These are phyloP conservation scores for Bruguiera gymnorhiza DNA, from an alignment of 345 rosid genomes.

Conservation along the genomic window DNA sequence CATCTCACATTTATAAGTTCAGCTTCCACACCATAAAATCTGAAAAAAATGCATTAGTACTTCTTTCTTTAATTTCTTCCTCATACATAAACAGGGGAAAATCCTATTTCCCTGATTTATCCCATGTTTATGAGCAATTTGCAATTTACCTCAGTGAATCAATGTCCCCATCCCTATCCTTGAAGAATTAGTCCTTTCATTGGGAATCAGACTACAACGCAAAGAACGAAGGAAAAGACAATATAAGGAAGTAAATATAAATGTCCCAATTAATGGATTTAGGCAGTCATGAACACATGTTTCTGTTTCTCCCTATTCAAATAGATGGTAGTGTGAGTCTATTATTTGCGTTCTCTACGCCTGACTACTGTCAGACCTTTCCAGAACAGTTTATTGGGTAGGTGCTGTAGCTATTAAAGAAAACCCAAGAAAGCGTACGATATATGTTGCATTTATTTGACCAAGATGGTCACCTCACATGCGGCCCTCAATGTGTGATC, in stretches of 20 bases:
- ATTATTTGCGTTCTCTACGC: slow-evolving; percentile 16
- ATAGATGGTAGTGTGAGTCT: not conserved
- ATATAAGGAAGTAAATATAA: not conserved
- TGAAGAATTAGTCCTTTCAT: not conserved
- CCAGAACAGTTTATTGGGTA: not conserved
- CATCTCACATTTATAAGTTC: no score
- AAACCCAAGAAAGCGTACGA: not conserved
- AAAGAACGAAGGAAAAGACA: slow-evolving; percentile 25
- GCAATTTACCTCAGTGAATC: not conserved
- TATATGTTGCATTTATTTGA: not conserved
- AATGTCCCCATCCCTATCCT: not conserved
- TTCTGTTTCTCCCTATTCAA: slow-evolving; percentile 4
- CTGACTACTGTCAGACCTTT: not conserved
- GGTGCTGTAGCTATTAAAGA: not conserved
- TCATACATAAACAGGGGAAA: no score
- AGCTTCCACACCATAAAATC: no score
- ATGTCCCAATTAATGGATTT: not conserved
- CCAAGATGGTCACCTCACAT: not conserved
- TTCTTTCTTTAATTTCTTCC: no score
- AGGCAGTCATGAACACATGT: not conserved
- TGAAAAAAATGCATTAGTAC: no score
- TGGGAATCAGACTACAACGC: slow-evolving; percentile 5
- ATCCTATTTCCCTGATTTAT: no score
- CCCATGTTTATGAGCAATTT: not conserved
- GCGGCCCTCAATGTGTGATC: no score